These are phyloP conservation scores for Saccharomyces hybrid DNA, from an alignment of 1,139 yeast species.

Conservation along the genomic window DNA sequence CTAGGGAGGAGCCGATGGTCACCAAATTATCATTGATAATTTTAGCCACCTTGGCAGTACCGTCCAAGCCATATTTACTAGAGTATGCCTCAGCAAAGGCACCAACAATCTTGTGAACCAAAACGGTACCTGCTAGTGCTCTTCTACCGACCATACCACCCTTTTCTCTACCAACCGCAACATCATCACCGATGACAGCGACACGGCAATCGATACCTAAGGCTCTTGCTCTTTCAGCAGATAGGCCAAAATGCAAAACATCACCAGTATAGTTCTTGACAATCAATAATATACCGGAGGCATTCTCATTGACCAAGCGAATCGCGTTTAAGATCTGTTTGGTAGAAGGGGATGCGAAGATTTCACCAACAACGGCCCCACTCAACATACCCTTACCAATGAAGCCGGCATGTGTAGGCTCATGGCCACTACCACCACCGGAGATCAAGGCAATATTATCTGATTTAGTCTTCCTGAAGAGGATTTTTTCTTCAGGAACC, in stretches of 20 bases:
- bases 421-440: constrained; percentile 97
- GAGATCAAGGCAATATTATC: constrained; percentile 64
- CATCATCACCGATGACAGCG: constrained; percentile 81
- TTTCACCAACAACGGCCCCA: constrained; percentile 83
- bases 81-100: constrained; percentile 51
- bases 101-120: constrained; percentile 82
- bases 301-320: constrained; percentile 38
- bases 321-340: constrained; percentile 72
- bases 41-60: constrained; percentile 52
- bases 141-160: constrained; percentile 90
- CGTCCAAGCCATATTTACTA: constrained; percentile 40
- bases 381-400: constrained; percentile 77
- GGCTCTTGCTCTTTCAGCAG: constrained; percentile 79
- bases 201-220: constrained; percentile 66
- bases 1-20: constrained; percentile 85
- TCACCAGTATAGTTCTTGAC: constrained; percentile 95
- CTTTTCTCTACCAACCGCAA: constrained; percentile 80
- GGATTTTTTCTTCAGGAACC: constrained; percentile 61
- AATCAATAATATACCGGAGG: constrained; percentile 62
- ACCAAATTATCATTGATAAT: constrained; percentile 59
- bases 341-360: constrained; percentile 89
- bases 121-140: constrained; percentile 84
- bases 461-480: constrained; percentile 39
- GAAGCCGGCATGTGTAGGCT: constrained; percentile 87
- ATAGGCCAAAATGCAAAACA: constrained; percentile 83